Conservation (phyloP, 495 filamentous ascomycete genomes). For the Usnea hakonensis region DNA sequence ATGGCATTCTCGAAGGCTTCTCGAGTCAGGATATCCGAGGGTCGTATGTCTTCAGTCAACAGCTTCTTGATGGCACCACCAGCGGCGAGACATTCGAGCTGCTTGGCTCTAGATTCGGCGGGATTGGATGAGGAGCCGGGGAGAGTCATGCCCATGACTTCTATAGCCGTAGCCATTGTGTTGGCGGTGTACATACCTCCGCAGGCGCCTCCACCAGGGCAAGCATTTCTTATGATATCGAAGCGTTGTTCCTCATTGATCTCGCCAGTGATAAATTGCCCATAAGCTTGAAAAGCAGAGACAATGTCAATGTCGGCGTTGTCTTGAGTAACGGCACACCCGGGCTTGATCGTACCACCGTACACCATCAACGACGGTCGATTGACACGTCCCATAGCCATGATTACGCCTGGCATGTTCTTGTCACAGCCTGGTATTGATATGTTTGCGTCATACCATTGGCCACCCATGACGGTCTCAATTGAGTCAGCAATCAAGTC, state of each 20-base stretch:
- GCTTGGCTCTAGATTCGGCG: constrained; percentile 78
- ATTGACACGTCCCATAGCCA: constrained; percentile 96
- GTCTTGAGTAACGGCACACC: constrained; percentile 61
- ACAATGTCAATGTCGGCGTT: constrained; percentile 87
- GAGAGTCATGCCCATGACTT: constrained; percentile 91
- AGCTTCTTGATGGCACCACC: constrained; percentile 82
- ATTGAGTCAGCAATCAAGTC: constrained; percentile 97
- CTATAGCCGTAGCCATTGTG: constrained; percentile 97
- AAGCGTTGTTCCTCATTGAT: constrained; percentile 85
- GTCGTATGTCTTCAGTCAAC: constrained; percentile 80
- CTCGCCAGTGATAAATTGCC: constrained; percentile 84
- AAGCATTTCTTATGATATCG: constrained; percentile 92
- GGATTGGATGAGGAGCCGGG: constrained; percentile 90
- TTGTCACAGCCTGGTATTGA: constrained; percentile 99
- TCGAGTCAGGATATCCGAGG: constrained; percentile 82
- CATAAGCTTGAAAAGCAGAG: constrained; percentile 96
- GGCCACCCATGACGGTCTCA: constrained; percentile 96
- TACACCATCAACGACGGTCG: constrained; percentile 94
- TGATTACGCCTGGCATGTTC: constrained; percentile 98
- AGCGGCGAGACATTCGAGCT: constrained; percentile 74
- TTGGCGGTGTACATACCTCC: constrained; percentile 99
- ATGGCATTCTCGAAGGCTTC: constrained; percentile 95
- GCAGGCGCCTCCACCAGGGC: constrained; percentile 87
- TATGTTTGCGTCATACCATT: constrained; percentile 99
- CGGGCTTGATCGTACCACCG: constrained; percentile 88